phyloP scores from a whole-genome alignment of 495 filamentous ascomycete genomes.

The Tuber melanosporum region DNA sequence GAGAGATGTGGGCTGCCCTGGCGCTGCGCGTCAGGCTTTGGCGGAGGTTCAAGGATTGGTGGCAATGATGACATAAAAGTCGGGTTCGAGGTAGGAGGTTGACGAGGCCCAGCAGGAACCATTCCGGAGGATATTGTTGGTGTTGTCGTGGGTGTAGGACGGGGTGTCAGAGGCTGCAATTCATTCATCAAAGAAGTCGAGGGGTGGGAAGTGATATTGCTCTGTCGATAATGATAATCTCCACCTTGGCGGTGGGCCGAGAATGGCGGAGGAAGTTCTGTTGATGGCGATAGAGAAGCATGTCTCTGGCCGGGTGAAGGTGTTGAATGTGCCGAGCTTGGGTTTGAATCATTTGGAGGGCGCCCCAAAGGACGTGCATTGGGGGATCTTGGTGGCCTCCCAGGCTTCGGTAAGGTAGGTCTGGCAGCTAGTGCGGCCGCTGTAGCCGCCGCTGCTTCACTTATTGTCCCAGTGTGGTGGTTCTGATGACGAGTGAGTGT shows the following conservation, averaged over 20 bases:
- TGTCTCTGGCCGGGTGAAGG: constrained; percentile 76
- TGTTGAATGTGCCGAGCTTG: constrained; percentile 74
- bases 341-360: constrained; percentile 60
- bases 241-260: constrained; percentile 61
- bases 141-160: constrained; percentile 59
- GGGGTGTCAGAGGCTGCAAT: constrained; percentile 66
- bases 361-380: constrained; percentile 53
- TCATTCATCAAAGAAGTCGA: constrained; percentile 67
- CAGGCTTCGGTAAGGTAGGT: constrained; percentile 50
- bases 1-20: constrained; percentile 38
- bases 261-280: constrained; percentile 66
- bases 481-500: constrained; percentile 95
- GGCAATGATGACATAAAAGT: constrained; percentile 63
- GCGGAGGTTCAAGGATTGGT: constrained; percentile 77
- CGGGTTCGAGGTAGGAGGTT: constrained; percentile 55
- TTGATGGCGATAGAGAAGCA: constrained; percentile 69
- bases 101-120: constrained; percentile 44
- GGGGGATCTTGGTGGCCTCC: constrained; percentile 57
- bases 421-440: constrained; percentile 70
- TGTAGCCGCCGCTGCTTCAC: constrained; percentile 83
- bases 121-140: constrained; percentile 57
- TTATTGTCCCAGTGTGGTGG: constrained; percentile 89
- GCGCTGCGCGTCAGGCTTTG: constrained; percentile 56
- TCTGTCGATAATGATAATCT: constrained; percentile 59
- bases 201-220: constrained; percentile 63